Evolutionary conservation across 306 rosid genomes (phyloP).

Genomic region (Castanea sativa): DNA sequence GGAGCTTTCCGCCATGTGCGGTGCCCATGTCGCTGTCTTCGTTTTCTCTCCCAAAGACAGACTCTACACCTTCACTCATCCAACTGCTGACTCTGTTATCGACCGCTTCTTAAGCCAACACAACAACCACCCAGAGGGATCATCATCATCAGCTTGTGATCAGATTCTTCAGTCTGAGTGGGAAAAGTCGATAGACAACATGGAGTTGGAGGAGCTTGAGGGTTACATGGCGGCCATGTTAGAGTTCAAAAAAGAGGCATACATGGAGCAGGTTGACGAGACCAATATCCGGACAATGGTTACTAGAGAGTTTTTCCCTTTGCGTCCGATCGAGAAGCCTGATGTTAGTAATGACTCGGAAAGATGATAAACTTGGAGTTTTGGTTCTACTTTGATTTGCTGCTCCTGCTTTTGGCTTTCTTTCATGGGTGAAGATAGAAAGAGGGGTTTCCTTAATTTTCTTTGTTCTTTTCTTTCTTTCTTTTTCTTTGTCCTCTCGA

Average conservation of each 20-base stretch:
- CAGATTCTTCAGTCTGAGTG: slow-evolving; percentile 15
- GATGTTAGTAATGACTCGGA: too few species aligned
- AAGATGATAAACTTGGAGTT: too few species aligned
- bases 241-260: slow-evolving; percentile 1
- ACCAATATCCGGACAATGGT: not conserved
- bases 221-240: slow-evolving; percentile 7
- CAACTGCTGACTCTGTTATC: not conserved
- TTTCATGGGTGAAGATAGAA: too few species aligned
- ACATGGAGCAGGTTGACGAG: not conserved
- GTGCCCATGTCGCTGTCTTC: not conserved
- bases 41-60: slow-evolving; percentile 3
- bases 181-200: not conserved
- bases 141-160: too few species aligned
- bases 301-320: not conserved
- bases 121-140: too few species aligned
- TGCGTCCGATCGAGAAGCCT: too few species aligned
- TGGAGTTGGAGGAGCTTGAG: slow-evolving; percentile 22
- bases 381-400: too few species aligned
- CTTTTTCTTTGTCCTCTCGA: too few species aligned
- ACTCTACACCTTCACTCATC: slow-evolving; percentile 8
- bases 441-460: too few species aligned
- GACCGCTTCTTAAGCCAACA: not conserved
- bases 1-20: not conserved
- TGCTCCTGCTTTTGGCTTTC: too few species aligned
- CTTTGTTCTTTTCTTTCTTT: too few species aligned